Evolutionary conservation across 2,329 filamentous ascomycete species (phyloP).

Genomic region (Teratosphaeria pseudoeucalypti): DNA sequence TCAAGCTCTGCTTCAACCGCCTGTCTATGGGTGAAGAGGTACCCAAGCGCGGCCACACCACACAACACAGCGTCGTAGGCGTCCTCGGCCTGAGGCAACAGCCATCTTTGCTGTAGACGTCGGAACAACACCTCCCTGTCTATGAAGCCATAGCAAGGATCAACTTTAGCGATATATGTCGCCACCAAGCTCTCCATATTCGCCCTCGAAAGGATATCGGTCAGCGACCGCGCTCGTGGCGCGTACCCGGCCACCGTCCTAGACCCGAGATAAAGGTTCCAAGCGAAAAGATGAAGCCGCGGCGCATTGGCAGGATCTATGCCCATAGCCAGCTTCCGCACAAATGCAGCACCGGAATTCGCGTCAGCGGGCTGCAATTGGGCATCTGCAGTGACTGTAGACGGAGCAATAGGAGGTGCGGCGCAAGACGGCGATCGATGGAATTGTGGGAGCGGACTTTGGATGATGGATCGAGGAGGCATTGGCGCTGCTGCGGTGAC

Average conservation of each 20-base stretch:
- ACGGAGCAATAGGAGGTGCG: background rate
- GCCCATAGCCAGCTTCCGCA: conserved; percentile 39
- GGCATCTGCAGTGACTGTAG: conserved; percentile 4
- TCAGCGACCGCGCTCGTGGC: conserved; percentile 22
- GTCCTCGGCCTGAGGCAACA: conserved; percentile 8
- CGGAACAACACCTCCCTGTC: conserved; percentile 18
- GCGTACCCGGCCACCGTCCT: conserved; percentile 6
- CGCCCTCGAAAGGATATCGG: conserved; percentile 34
- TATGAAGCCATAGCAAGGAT: conserved; percentile 41
- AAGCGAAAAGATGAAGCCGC: conserved; percentile 42
- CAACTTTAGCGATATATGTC: conserved; percentile 42
- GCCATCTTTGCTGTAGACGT: conserved; percentile 27
- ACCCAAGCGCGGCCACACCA: conserved; percentile 44
- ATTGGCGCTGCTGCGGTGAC: conserved; percentile 12
- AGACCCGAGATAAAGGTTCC: conserved; percentile 33
- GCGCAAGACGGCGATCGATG: conserved; percentile 1
- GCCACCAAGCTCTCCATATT: conserved; percentile 35
- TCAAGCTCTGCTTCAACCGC: conserved; percentile 31
- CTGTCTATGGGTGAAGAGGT: conserved; percentile 37
- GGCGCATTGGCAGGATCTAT: conserved; percentile 42
- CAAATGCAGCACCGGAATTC: conserved; percentile 45
- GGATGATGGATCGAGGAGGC: conserved; percentile 15
- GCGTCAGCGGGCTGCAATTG: conserved; percentile 36
- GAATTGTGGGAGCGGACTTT: conserved; percentile 1
- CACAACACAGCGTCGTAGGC: conserved; percentile 39